phyloP scores from a whole-genome alignment of 257 asterid genomes.

The Penstemon davidsonii region DNA sequence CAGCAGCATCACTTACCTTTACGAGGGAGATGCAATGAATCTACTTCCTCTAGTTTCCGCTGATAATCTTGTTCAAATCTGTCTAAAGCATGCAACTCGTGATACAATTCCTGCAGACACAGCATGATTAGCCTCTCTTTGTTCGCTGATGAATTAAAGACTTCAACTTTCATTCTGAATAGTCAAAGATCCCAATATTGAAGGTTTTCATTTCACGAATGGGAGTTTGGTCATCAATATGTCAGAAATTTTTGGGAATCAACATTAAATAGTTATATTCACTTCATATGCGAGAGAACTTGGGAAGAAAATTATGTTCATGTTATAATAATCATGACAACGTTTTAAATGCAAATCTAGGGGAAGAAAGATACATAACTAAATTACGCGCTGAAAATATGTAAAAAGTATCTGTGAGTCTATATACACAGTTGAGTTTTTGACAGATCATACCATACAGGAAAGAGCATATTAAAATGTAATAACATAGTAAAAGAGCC shows the following conservation, averaged over 20 bases:
- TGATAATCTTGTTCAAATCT: slow-evolving; percentile 92
- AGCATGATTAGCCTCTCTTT: slow-evolving; percentile 29
- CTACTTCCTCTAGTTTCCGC: slow-evolving; percentile 87
- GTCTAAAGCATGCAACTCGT: slow-evolving; percentile 88
- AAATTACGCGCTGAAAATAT: neutral
- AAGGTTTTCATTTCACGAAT: neutral
- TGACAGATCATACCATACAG: slow-evolving; percentile 2
- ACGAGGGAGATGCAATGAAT: slow-evolving; percentile 81
- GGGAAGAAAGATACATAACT: neutral
- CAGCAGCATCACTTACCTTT: slow-evolving; percentile 57
- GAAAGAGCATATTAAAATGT: neutral
- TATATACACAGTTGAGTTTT: neutral
- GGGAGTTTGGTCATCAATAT: slow-evolving; percentile 12
- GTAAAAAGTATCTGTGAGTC: neutral
- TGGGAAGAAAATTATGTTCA: neutral
- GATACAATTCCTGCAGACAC: slow-evolving; percentile 84
- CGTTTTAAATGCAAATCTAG: neutral
- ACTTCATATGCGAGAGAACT: slow-evolving; percentile 12
- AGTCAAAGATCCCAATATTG: slow-evolving; percentile 12
- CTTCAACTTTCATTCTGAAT: slow-evolving; percentile 12
- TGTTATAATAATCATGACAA: neutral
- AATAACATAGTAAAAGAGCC: neutral
- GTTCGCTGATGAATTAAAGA: slow-evolving; percentile 7
- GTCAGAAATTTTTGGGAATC: neutral
- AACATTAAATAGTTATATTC: neutral